phyloP scores from a whole-genome alignment of 768 basidiomycete species.

The Tylopilus intermedius region DNA sequence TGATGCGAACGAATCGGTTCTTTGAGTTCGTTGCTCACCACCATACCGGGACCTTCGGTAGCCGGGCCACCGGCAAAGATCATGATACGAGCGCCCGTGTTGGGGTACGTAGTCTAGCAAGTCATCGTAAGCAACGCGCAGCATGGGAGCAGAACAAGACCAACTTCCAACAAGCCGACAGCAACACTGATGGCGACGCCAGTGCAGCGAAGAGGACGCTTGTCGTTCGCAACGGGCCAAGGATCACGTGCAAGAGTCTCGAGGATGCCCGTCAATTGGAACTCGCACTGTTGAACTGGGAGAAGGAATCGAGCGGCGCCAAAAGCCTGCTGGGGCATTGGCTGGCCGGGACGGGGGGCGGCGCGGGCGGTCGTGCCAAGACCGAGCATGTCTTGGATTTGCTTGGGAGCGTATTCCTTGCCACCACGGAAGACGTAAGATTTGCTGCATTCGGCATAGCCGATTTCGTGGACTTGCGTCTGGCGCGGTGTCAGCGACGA shows the following conservation, averaged over 20 bases:
- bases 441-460: constrained; percentile 93
- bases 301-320: constrained; percentile 90
- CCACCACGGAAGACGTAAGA: constrained; percentile 98
- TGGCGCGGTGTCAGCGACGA: constrained; percentile 28
- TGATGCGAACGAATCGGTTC: constrained; percentile 98
- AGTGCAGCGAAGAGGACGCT: constrained; percentile 88
- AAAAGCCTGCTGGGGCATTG: constrained; percentile 71
- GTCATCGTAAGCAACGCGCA: background rate
- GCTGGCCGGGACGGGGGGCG: constrained; percentile 82
- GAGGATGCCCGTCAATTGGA: constrained; percentile 90
- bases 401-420: constrained; percentile 94
- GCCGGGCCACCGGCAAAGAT: constrained; percentile 92
- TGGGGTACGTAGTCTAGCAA: constrained; percentile 77
- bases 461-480: constrained; percentile 98
- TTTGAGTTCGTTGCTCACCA: constrained; percentile 90
- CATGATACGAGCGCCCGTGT: constrained; percentile 95
- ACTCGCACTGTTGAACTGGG: constrained; percentile 89
- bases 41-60: constrained; percentile 96
- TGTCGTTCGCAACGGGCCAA: constrained; percentile 96
- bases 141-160: constrained; percentile 7
- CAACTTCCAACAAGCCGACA: constrained; percentile 82
- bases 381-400: constrained; percentile 97
- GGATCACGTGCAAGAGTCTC: constrained; percentile 86
- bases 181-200: constrained; percentile 94
- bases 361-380: constrained; percentile 69